Base-by-base conservation (phyloP, 192 early-diverging fungal species). In the Gonapodya sp. region DNA sequence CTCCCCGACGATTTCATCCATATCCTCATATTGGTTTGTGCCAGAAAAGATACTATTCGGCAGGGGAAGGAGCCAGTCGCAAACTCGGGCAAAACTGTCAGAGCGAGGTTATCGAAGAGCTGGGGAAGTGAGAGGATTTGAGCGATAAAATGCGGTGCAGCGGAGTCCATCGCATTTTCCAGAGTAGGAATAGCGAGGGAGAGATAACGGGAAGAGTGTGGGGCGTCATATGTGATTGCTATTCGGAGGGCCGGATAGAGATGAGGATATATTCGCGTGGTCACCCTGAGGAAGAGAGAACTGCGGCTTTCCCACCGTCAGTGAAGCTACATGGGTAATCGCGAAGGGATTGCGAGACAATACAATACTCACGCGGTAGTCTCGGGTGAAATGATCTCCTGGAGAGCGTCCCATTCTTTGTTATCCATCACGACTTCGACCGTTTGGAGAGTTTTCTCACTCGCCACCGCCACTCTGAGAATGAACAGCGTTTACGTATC, bases 121-220 rank as follows among this genome's bases (percentile, higher is more conserved):
- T 83, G 35, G 31, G 88, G 85, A 1, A 92, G 82, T n/a, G 89
- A 85, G 32, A 92, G 75, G 73, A 92, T 87, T 35, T 89, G 36
- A 16, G 35, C 83, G 30, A 85, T 81, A n/a, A 91, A 87, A 34
- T 82, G 36, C 35, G 84, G 64, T 36, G 85, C 34, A 14, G 79
- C 36, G 0, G 35, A 24, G 18, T 36, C 35, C 32, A 35, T 46
- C 14, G 78, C 80, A 79, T 37, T 73, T 30, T 73, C 36, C 16
- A 79, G 64, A 31, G 81, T 37, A 1, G 36, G 31, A 33, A 34
- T 24, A 24, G 46, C 46, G 46, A 16, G 46, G 8, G n/a, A n/a
- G n/a, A n/a, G n/a, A n/a, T n/a, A n/a, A n/a, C n/a, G n/a, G n/a
- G n/a, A n/a, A n/a, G n/a, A n/a, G n/a, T n/a, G n/a, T n/a, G n/a